phyloP scores from a whole-genome alignment of 345 rosid species.

The Combretum micranthum region DNA sequence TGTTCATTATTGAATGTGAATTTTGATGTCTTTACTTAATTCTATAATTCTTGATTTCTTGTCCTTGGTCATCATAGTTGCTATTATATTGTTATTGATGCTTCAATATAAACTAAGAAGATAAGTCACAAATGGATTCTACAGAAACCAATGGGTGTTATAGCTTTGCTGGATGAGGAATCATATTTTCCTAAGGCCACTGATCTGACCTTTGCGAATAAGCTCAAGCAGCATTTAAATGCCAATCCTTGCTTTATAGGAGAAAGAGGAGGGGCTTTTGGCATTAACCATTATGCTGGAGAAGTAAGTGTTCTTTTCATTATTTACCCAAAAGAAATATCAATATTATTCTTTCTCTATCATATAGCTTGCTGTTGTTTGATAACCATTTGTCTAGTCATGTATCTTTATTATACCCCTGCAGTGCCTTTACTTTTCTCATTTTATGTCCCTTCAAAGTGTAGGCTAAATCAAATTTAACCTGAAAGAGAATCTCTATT shows the following conservation, averaged over 20 bases:
- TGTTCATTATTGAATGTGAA: too few species aligned
- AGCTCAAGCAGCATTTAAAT: conserved; percentile 79
- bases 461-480: too few species aligned
- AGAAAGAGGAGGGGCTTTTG: conserved; percentile 78
- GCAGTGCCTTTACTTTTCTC: too few species aligned
- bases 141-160: conserved; percentile 84
- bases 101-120: neutral
- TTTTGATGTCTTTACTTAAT: neutral
- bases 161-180: conserved; percentile 89
- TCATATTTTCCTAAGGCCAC: conserved; percentile 78
- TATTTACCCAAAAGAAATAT: too few species aligned
- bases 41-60: neutral
- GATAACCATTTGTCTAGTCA: too few species aligned
- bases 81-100: too few species aligned
- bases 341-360: too few species aligned
- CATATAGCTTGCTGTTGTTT: too few species aligned
- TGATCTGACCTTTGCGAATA: conserved; percentile 83
- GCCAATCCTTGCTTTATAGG: conserved; percentile 69
- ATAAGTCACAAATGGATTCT: conserved; percentile 10
- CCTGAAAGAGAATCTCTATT: too few species aligned
- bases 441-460: too few species aligned
- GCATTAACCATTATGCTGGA: conserved; percentile 82
- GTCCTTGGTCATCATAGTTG: neutral
- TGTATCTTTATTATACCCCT: too few species aligned
- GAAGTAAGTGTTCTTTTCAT: conserved; percentile 73